A percentile compares a stretch with the other conserved stretches of the same genome.
Conservation (phyloP, 208 protist species). For the Naegleria lovaniensis region DNA sequence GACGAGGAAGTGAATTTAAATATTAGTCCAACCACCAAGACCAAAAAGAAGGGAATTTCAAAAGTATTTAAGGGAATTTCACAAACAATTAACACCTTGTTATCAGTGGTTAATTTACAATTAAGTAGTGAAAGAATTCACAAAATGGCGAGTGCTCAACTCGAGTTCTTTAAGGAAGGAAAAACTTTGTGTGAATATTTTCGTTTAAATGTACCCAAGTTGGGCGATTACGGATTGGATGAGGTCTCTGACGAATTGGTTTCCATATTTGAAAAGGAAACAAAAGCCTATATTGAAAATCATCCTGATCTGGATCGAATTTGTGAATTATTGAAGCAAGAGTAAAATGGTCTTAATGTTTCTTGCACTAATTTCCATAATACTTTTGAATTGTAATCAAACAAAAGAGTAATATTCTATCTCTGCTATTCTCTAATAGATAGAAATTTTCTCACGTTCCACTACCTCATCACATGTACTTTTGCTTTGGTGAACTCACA, state of each 20-base stretch:
- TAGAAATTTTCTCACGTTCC: too few relatives aligned
- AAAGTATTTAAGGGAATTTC: background rate
- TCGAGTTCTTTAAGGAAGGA: background rate
- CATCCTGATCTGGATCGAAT: background rate
- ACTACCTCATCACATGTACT: too few relatives aligned
- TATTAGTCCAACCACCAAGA: background rate
- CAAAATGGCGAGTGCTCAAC: background rate
- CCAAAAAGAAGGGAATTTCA: background rate
- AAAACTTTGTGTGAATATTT: constrained; percentile 1
- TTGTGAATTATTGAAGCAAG: background rate
- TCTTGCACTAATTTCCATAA: too few relatives aligned
- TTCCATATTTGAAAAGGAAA: background rate
- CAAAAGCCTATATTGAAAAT: background rate
- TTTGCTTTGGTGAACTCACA: too few relatives aligned
- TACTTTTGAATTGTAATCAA: too few relatives aligned
- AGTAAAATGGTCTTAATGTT: background rate
- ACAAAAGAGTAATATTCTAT: too few relatives aligned
- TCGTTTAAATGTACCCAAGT: background rate
- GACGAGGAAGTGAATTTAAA: background rate
- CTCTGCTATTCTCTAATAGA: too few relatives aligned
- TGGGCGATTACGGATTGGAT: background rate
- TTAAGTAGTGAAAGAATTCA: background rate
- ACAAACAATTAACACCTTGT: background rate
- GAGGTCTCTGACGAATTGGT: background rate
- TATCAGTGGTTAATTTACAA: background rate